Evolutionary conservation across 2,329 filamentous ascomycete genomes (phyloP), one percentile per base, ranked within the genome.

Genomic region (Neopestalotiopsis clavispora): DNA sequence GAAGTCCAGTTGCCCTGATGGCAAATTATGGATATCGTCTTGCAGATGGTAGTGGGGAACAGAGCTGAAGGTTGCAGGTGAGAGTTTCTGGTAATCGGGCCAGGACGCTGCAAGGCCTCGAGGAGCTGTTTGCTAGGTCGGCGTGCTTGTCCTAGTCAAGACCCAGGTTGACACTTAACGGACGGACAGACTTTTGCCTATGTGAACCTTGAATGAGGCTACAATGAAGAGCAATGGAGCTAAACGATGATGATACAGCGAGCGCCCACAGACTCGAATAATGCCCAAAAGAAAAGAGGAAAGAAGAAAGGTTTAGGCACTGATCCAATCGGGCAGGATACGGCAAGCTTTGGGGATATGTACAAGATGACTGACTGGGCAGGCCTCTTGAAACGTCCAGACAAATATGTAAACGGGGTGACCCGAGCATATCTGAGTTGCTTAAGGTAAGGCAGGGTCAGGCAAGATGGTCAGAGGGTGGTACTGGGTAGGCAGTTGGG

Each of bases 241-340:
- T 70, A 70, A 72, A 72, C 72, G 34, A 62, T 30, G 74, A 68
- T 69, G 69, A 67, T 72, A 67, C 73, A 38, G 34, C 64, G 71
- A 65, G n/a, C 45, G 5, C 45, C 17, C 45, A 17, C 45, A 20
- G 45, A n/a, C 17, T n/a, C 71, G 66, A 63, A 67, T 58, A 64
- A 56, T 68, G 65, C 38, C 12, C 69, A 72, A 65, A 57, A 67
- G 42, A 66, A 40, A 65, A 42, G 45, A 68, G 65, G 69, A 67
- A 68, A 67, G 63, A 74, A 61, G 67, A 67, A 68, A 71, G 70
- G 67, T 57, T 68, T 63, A 70, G 70, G 70, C 66, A 70, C 68
- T 66, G 71, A 70, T 71, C 69, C 70, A 70, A 70, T 14, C 68
- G 71, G 67, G 68, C 75, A 73, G 75, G 73, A 75, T 74, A 71